Evolutionary conservation across 306 rosid genomes (phyloP).

Genomic region (Cicer bijugum): DNA sequence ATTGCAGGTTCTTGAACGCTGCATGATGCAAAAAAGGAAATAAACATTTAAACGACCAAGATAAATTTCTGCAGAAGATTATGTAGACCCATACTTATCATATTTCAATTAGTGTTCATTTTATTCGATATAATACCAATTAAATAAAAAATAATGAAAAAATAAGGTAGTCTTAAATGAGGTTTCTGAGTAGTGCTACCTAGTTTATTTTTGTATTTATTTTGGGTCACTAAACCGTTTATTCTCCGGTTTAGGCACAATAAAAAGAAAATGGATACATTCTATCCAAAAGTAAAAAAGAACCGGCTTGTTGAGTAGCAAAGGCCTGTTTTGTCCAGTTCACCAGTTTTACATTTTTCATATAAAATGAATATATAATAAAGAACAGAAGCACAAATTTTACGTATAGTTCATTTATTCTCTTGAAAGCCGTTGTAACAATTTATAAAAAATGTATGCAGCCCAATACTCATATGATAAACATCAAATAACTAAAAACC

Average conservation of each 20-base stretch:
- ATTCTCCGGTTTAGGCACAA: conserved; percentile 22
- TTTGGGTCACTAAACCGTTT: neutral
- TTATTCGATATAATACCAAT: neutral
- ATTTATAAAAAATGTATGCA: conserved; percentile 23
- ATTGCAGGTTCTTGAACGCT: conserved; percentile 87
- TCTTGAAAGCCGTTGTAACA: neutral
- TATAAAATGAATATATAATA: neutral
- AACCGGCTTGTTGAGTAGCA: neutral
- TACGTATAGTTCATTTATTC: conserved; percentile 7
- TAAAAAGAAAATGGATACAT: neutral
- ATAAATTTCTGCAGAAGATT: conserved; percentile 12
- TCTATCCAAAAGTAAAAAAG: conserved; percentile 7
- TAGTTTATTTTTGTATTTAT: conserved; percentile 1
- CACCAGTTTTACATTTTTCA: conserved; percentile 14
- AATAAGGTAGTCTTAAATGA: conserved; percentile 4
- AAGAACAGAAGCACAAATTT: conserved; percentile 14
- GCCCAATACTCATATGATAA: conserved; percentile 10
- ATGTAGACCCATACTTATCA: conserved; percentile 28
- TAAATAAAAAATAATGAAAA: neutral
- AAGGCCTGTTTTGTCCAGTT: conserved; percentile 18
- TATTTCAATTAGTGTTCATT: conserved; percentile 23
- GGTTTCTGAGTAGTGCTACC: conserved; percentile 27
- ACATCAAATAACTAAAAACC: conserved; percentile 9
- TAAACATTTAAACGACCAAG: conserved; percentile 23
- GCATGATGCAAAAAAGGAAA: conserved; percentile 42